phyloP scores from a whole-genome alignment of 2,329 filamentous ascomycete species.

The Aquanectria penicillioides region DNA sequence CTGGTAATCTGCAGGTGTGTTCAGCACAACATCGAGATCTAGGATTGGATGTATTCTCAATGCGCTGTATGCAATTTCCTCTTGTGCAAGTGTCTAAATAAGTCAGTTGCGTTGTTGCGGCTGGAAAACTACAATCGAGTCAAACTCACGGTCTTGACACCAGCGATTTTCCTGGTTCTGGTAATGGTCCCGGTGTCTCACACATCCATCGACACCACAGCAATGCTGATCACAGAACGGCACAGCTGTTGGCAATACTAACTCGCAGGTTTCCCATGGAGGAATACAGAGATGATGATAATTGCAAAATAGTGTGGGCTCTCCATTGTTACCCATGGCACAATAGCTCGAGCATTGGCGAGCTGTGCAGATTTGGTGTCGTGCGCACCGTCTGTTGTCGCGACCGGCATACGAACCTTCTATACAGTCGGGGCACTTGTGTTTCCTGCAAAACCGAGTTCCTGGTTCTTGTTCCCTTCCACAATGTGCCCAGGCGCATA shows the following conservation, averaged over 20 bases:
- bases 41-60: not conserved
- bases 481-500: slow-evolving; percentile 1
- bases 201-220: slow-evolving; percentile 19
- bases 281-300: slow-evolving; percentile 25
- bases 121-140: too few relatives aligned
- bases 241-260: slow-evolving; percentile 9
- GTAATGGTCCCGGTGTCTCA: slow-evolving; percentile 9
- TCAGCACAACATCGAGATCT: slow-evolving; percentile 17
- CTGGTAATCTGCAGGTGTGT: slow-evolving; percentile 23
- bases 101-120: slow-evolving; percentile 16
- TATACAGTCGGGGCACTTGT: slow-evolving; percentile 11
- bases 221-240: slow-evolving; percentile 20
- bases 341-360: slow-evolving; percentile 11
- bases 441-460: slow-evolving; percentile 5
- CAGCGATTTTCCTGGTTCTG: not conserved
- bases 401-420: not conserved
- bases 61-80: not conserved
- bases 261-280: slow-evolving; percentile 6
- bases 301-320: slow-evolving; percentile 15
- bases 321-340: not conserved
- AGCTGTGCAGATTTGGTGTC: slow-evolving; percentile 29
- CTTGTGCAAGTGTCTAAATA: slow-evolving; percentile 25
- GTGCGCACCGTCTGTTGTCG: slow-evolving; percentile 1
- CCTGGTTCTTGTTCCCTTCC: not conserved
- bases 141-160: slow-evolving; percentile 30